phyloP scores from a whole-genome alignment of 257 asterid species.

The Solanum appendiculatum region DNA sequence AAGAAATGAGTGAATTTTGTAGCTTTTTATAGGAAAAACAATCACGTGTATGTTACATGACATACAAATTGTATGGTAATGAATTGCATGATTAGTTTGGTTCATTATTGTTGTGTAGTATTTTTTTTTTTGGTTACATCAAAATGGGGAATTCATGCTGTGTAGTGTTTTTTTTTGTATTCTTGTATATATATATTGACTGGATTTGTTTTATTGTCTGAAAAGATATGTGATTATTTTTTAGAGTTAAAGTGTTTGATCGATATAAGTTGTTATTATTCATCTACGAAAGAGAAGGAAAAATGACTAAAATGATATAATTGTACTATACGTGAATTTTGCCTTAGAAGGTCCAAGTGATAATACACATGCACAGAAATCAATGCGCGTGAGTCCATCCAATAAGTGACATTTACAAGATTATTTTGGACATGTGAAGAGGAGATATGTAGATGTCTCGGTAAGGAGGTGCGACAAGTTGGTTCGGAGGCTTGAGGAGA shows the following conservation, averaged over 20 bases:
- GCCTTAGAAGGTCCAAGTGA: constrained; percentile 49
- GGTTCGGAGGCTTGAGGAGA: no score
- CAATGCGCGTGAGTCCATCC: constrained; percentile 54
- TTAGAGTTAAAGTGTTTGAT: not conserved
- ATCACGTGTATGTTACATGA: not conserved
- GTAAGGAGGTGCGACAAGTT: no score
- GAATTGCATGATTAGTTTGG: not conserved
- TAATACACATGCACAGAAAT: constrained; percentile 35
- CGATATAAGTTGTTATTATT: not conserved
- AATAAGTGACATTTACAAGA: constrained; percentile 42
- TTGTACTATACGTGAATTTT: constrained; percentile 4
- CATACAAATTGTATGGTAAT: not conserved
- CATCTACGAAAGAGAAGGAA: not conserved
- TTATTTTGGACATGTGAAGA: no score
- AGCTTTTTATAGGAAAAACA: not conserved
- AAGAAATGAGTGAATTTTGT: not conserved
- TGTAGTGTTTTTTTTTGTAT: not conserved
- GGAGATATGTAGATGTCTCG: no score
- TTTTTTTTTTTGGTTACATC: no score
- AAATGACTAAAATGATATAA: not conserved
- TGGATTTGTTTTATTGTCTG: not conserved
- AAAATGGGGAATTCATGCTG: not conserved
- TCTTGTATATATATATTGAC: not conserved
- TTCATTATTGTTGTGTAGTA: not conserved
- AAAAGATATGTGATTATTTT: not conserved